These are phyloP conservation scores for Epithele typhae DNA, from an alignment of 768 basidiomycete species.

Conservation along the genomic window DNA sequence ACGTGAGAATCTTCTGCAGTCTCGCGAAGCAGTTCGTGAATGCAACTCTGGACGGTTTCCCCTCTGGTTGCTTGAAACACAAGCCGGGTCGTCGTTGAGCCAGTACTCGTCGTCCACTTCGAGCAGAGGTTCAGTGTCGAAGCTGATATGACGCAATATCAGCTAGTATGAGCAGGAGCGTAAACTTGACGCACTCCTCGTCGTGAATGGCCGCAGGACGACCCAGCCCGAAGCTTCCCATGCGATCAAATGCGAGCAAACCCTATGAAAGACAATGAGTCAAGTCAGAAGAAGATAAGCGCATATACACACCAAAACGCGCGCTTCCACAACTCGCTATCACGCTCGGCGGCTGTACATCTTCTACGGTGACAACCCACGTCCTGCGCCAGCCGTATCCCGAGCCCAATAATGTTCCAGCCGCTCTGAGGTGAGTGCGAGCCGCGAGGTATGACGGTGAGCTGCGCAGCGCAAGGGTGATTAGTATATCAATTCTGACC, in stretches of 20 bases:
- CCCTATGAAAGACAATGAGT: constrained; percentile 9
- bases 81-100: constrained; percentile 49
- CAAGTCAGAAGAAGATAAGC: too few relatives aligned
- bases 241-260: constrained; percentile 39
- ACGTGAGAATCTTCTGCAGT: constrained; percentile 57
- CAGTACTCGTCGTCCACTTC: constrained; percentile 82
- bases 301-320: constrained; percentile 73
- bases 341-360: constrained; percentile 45
- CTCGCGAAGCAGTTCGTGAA: constrained; percentile 54
- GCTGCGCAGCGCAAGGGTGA: too few relatives aligned
- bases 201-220: constrained; percentile 64
- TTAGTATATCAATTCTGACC: too few relatives aligned
- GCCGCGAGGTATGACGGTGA: constrained; percentile 8
- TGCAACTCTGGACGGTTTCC: constrained; percentile 48
- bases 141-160: constrained; percentile 33
- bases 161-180: not conserved
- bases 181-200: constrained; percentile 51
- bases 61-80: constrained; percentile 58
- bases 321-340: constrained; percentile 75
- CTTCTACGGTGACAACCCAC: constrained; percentile 68
- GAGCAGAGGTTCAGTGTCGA: constrained; percentile 53
- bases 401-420: constrained; percentile 37
- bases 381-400: constrained; percentile 49
- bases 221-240: constrained; percentile 46
- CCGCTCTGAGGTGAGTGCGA: constrained; percentile 1